Evolutionary conservation across 1,284 basidiomycete species (phyloP).

Genomic region (Papiliotrema terrestris): DNA sequence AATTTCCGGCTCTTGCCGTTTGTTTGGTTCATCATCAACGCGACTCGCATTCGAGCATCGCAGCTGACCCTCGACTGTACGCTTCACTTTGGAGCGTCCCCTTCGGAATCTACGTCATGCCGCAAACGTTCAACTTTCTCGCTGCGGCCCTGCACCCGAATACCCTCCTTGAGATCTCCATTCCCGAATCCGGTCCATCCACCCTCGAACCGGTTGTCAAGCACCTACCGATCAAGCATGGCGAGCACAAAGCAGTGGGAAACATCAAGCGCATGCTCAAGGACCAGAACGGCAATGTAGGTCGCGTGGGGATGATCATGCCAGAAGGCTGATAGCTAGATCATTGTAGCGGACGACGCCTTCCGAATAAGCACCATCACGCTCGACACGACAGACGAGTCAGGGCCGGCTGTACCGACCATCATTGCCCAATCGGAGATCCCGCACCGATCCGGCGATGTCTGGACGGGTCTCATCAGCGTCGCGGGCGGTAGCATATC

Average conservation of each 20-base stretch:
- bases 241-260: constrained; percentile 30
- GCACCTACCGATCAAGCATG: constrained; percentile 40
- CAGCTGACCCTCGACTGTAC: background rate
- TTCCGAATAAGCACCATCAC: constrained; percentile 34
- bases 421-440: constrained; percentile 20
- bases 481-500: constrained; percentile 24
- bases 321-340: constrained; percentile 8
- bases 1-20: background rate
- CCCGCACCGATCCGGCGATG: constrained; percentile 18
- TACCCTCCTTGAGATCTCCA: constrained; percentile 42
- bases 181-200: constrained; percentile 29
- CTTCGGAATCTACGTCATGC: constrained; percentile 10
- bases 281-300: constrained; percentile 18
- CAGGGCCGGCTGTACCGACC: constrained; percentile 13
- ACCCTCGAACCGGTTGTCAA: constrained; percentile 39
- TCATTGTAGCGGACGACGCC: constrained; percentile 36
- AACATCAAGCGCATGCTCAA: constrained; percentile 32
- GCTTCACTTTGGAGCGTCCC: background rate
- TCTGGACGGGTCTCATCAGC: constrained; percentile 34
- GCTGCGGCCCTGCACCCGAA: constrained; percentile 43
- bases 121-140: constrained; percentile 38
- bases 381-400: constrained; percentile 16
- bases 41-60: background rate
- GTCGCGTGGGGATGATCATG: background rate
- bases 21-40: background rate